Conservation (phyloP, 2,329 filamentous ascomycete species). For the Botrytis hyacinthi region DNA sequence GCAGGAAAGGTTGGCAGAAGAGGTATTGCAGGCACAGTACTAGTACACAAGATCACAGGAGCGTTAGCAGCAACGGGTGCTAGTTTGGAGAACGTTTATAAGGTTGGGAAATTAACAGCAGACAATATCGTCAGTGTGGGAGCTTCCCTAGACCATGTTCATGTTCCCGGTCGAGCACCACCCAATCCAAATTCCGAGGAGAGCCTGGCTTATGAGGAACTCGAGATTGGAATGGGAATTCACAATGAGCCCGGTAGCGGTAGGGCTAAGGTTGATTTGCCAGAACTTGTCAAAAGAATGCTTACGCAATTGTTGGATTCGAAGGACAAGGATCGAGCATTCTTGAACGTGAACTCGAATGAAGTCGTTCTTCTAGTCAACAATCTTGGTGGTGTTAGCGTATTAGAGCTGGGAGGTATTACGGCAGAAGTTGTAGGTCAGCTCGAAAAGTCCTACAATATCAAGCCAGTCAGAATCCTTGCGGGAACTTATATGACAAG, state of each 20-base stretch:
- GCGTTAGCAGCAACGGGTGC: slow-evolving; percentile 73
- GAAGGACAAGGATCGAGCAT: slow-evolving; percentile 62
- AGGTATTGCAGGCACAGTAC: slow-evolving; percentile 86
- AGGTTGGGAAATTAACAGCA: slow-evolving; percentile 68
- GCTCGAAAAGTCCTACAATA: slow-evolving; percentile 55
- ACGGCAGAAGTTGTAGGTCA: slow-evolving; percentile 64
- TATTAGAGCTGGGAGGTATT: slow-evolving; percentile 65
- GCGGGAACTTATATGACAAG: slow-evolving; percentile 71
- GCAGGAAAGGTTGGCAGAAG: slow-evolving; percentile 90
- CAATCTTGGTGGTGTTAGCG: slow-evolving; percentile 67
- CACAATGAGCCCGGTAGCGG: slow-evolving; percentile 63
- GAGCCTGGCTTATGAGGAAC: slow-evolving; percentile 52
- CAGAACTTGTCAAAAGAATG: slow-evolving; percentile 58
- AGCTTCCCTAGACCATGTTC: slow-evolving; percentile 84
- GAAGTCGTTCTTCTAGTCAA: slow-evolving; percentile 65
- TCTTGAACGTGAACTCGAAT: slow-evolving; percentile 57
- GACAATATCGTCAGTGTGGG: slow-evolving; percentile 82
- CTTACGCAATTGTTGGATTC: slow-evolving; percentile 61
- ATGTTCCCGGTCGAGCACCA: slow-evolving; percentile 74
- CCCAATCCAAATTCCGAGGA: slow-evolving; percentile 55
- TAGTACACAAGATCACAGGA: slow-evolving; percentile 88
- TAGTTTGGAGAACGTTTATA: slow-evolving; percentile 67
- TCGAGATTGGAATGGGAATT: slow-evolving; percentile 71
- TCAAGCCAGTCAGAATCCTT: slow-evolving; percentile 60
- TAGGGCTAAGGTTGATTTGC: slow-evolving; percentile 48